phyloP scores from a whole-genome alignment of 306 rosid species.

The Castanea crenata region DNA sequence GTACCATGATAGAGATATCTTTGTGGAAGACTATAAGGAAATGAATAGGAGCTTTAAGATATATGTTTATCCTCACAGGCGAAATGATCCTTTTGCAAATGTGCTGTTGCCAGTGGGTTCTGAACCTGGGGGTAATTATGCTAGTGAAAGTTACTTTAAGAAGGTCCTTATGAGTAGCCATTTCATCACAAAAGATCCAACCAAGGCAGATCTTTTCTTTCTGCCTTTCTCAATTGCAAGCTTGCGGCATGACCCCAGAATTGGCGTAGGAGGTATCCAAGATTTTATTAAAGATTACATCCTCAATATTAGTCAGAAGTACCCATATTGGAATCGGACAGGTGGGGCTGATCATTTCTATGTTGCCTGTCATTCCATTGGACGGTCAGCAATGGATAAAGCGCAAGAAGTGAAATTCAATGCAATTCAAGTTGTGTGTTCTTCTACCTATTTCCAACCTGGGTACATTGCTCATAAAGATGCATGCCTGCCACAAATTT shows the following conservation, averaged over 20 bases:
- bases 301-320: constrained; percentile 44
- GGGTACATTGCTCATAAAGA: constrained; percentile 73
- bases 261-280: constrained; percentile 67
- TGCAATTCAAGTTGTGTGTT: constrained; percentile 75
- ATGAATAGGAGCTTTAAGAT: constrained; percentile 81
- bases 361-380: constrained; percentile 84
- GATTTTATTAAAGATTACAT: constrained; percentile 62
- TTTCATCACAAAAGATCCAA: constrained; percentile 60
- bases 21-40: constrained; percentile 66
- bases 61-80: constrained; percentile 78
- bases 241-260: constrained; percentile 61
- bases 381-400: constrained; percentile 70
- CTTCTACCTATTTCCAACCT: constrained; percentile 59
- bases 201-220: constrained; percentile 72
- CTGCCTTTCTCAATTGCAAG: constrained; percentile 82
- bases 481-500: constrained; percentile 72
- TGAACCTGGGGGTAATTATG: constrained; percentile 80
- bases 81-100: constrained; percentile 63
- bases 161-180: constrained; percentile 56
- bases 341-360: constrained; percentile 79
- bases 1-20: constrained; percentile 63
- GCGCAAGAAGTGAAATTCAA: constrained; percentile 53
- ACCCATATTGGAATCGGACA: constrained; percentile 69
- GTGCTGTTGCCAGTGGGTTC: constrained; percentile 56
- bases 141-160: constrained; percentile 90